phyloP scores from a whole-genome alignment of 2,329 filamentous ascomycete species.

The Geosmithia putterillii region DNA sequence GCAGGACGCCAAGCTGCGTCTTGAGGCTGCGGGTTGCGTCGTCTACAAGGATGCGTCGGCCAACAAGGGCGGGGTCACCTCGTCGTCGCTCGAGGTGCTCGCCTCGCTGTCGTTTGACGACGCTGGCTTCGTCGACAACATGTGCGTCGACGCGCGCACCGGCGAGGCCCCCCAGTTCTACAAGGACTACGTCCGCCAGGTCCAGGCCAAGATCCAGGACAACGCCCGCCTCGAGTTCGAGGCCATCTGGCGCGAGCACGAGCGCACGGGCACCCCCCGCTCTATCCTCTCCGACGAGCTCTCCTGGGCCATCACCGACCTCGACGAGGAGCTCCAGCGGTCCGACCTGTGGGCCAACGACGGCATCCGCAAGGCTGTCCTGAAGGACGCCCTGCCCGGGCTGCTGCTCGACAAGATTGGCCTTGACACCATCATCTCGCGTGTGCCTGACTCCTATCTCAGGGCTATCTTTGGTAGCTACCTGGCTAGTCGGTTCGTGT shows the following conservation, averaged over 20 bases:
- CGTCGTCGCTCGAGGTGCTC: constrained; percentile 89
- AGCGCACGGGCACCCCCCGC: constrained; percentile 64
- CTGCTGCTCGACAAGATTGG: constrained; percentile 83
- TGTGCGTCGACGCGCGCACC: constrained; percentile 62
- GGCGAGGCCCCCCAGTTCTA: constrained; percentile 84
- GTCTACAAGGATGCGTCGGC: constrained; percentile 96
- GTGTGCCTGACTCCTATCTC: constrained; percentile 86
- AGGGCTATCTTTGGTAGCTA: constrained; percentile 94
- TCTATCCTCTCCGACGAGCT: constrained; percentile 88
- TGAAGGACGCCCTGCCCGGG: constrained; percentile 75
- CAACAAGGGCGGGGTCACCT: constrained; percentile 98
- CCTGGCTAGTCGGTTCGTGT: constrained; percentile 89
- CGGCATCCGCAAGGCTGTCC: constrained; percentile 62
- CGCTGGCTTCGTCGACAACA: constrained; percentile 74
- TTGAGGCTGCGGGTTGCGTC: constrained; percentile 90
- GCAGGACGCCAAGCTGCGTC: constrained; percentile 88
- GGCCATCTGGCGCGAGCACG: constrained; percentile 92
- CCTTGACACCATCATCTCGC: constrained; percentile 70
- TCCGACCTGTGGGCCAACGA: constrained; percentile 85
- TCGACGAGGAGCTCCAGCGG: constrained; percentile 91
- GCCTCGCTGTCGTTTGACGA: constrained; percentile 94
- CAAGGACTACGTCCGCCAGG: constrained; percentile 79
- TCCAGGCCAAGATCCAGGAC: constrained; percentile 80
- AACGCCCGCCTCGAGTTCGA: constrained; percentile 94
- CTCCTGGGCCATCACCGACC: constrained; percentile 83